Evolutionary conservation across 805 yeast genomes (phyloP), one percentile per base, ranked within the genome.

Genomic region (Lipomyces yamadae): DNA sequence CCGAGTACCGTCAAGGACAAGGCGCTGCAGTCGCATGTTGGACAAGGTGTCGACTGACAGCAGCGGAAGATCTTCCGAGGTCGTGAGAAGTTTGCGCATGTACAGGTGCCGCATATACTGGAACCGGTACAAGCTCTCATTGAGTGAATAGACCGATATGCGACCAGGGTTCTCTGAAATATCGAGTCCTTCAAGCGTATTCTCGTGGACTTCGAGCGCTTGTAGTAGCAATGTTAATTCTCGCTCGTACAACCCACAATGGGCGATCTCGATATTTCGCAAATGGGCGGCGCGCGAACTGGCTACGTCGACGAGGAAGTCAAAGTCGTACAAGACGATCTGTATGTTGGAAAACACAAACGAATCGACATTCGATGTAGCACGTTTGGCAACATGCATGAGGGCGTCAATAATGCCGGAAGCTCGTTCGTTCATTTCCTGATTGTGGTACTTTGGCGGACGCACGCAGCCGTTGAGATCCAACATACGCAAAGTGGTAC

Each of bases 91-190:
- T 50, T 58, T 58, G 10, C 69, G 58, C 64, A 70, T 35, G 32
- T 61, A 59, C 45, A 72, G 63, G 56, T 57, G 50, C 10, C 70
- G 64, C 63, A 72, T 50, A 53, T 64, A 63, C 42, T 64, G 68
- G 39, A 72, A 67, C 29, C 71, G 39, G 30, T 66, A 64, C 18
- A 72, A 48, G 30, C 72, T 62, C 50, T 67, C 72, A 56, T 70
- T 67, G 30, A 72, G 63, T 15, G 72, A 52, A 37, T 68, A 60
- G 7, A 60, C 67, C 24, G 72, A 71, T 30, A 72, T 61, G 5
- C 74, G 67, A 18, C 71, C 74, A 7, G 74, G 73, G 57, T 72
- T 72, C 24, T 67, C 72, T 2, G 74, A 72, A 33, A 72, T 65
- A 53, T 72, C 74, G n/a, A 72, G 72, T 5, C 69, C 70, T 29